Conservation (phyloP, 495 filamentous ascomycete genomes). For the Hypoxylon subgilvum region DNA sequence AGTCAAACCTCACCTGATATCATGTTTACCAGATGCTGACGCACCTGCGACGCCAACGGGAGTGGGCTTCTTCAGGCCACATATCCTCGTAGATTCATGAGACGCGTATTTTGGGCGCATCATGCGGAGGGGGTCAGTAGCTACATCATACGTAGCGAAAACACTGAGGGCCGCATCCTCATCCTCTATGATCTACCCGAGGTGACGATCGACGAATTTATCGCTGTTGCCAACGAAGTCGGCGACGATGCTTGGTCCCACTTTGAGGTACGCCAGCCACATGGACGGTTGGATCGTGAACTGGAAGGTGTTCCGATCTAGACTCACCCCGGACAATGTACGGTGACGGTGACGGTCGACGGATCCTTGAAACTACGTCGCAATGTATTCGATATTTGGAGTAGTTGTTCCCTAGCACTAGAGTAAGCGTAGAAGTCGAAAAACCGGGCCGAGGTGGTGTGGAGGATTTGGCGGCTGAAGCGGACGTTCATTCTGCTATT, state of each 20-base stretch:
- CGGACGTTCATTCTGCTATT: slow-evolving; percentile 75
- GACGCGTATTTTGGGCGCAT: slow-evolving; percentile 65
- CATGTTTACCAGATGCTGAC: slow-evolving; percentile 44
- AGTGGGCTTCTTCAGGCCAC: slow-evolving; percentile 48
- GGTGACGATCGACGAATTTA: slow-evolving; percentile 67
- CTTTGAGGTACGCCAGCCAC: slow-evolving; percentile 67
- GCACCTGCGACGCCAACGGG: slow-evolving; percentile 47
- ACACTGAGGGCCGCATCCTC: slow-evolving; percentile 67
- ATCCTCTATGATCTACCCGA: slow-evolving; percentile 71
- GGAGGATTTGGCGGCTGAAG: slow-evolving; percentile 63
- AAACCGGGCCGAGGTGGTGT: slow-evolving; percentile 69
- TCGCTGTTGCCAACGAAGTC: slow-evolving; percentile 40
- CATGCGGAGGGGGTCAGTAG: slow-evolving; percentile 67
- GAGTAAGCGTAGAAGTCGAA: slow-evolving; percentile 72
- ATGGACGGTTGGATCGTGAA: neutral
- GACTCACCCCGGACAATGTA: slow-evolving; percentile 25
- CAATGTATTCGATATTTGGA: slow-evolving; percentile 66
- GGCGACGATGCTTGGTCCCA: slow-evolving; percentile 64
- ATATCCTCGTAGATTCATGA: slow-evolving; percentile 50
- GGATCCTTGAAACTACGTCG: slow-evolving; percentile 67
- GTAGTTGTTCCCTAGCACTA: slow-evolving; percentile 49
- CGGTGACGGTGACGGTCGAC: slow-evolving; percentile 69
- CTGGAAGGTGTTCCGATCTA: slow-evolving; percentile 19
- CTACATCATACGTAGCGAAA: slow-evolving; percentile 70
- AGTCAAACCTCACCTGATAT: slow-evolving; percentile 48